These are phyloP conservation scores for Harrya chromipes DNA, from an alignment of 768 basidiomycete species.

Conservation along the genomic window DNA sequence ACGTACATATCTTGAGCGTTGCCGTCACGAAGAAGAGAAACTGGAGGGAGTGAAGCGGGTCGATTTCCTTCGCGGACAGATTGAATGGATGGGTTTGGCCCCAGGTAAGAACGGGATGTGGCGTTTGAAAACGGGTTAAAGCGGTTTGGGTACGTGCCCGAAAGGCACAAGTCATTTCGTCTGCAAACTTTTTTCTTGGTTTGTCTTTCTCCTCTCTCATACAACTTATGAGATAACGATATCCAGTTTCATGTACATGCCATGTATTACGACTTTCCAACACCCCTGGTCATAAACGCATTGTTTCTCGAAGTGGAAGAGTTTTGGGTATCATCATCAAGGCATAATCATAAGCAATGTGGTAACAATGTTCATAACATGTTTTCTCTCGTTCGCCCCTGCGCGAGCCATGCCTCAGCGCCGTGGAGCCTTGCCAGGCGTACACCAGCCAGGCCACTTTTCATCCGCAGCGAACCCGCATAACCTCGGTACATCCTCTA, in stretches of 20 bases:
- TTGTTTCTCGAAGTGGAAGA: background rate
- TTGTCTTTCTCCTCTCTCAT: background rate
- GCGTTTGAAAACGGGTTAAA: constrained; percentile 55
- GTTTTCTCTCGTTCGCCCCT: no score
- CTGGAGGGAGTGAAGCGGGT: constrained; percentile 50
- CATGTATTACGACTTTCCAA: constrained; percentile 2
- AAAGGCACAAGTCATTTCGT: background rate
- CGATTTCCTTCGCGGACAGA: constrained; percentile 57
- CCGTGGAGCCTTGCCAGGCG: constrained; percentile 5
- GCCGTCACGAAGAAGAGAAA: constrained; percentile 33
- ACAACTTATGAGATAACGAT: background rate
- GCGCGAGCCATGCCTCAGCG: background rate
- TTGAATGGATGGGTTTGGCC: constrained; percentile 51
- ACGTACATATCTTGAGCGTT: constrained; percentile 45
- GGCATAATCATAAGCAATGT: background rate
- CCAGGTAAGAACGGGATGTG: constrained; percentile 57
- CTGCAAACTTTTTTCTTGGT: background rate
- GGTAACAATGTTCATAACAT: background rate
- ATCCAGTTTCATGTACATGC: background rate
- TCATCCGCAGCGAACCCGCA: constrained; percentile 18
- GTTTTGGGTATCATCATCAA: background rate
- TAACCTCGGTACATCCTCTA: constrained; percentile 20
- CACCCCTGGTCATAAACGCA: background rate
- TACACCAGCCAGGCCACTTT: constrained; percentile 23
- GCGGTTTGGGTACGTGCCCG: background rate